These are phyloP conservation scores for Chaetoceros muelleri DNA, from an alignment of 108 stramenopile species.

Conservation along the genomic window DNA sequence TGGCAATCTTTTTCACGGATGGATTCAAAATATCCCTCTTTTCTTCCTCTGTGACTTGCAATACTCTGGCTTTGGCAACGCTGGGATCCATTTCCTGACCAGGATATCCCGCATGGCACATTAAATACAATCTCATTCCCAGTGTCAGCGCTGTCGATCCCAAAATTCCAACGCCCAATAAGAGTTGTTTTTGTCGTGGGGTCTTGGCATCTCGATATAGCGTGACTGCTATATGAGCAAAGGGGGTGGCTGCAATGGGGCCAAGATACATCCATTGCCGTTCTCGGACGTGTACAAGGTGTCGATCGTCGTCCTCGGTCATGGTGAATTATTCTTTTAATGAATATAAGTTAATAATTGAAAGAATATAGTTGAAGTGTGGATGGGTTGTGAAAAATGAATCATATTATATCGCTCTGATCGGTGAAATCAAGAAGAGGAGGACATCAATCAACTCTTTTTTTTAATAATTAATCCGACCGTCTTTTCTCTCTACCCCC, in stretches of 20 bases:
- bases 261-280: slow-evolving; percentile 46
- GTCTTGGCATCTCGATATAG: slow-evolving; percentile 39
- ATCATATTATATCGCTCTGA: too few species aligned
- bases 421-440: too few species aligned
- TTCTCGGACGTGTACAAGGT: too few species aligned
- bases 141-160: slow-evolving; percentile 29
- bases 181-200: slow-evolving; percentile 20
- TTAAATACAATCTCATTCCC: slow-evolving; percentile 27
- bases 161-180: slow-evolving; percentile 27
- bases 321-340: too few species aligned
- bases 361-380: too few species aligned
- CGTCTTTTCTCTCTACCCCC: too few species aligned
- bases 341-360: too few species aligned
- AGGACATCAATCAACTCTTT: too few species aligned
- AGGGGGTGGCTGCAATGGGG: slow-evolving; percentile 30
- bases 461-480: too few species aligned
- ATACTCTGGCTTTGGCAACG: slow-evolving; percentile 9
- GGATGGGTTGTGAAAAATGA: too few species aligned
- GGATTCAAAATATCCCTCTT: slow-evolving; percentile 24
- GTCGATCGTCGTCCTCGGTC: too few species aligned
- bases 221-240: slow-evolving; percentile 38
- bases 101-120: slow-evolving; percentile 40
- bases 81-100: slow-evolving; percentile 8
- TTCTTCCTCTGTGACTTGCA: slow-evolving; percentile 20
- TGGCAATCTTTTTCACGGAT: slow-evolving; percentile 8